Percentiles rank a stretch among this genome's conserved stretches.
Conservation (phyloP, 805 yeast genomes). For the Cyberlindnera mrakii region DNA sequence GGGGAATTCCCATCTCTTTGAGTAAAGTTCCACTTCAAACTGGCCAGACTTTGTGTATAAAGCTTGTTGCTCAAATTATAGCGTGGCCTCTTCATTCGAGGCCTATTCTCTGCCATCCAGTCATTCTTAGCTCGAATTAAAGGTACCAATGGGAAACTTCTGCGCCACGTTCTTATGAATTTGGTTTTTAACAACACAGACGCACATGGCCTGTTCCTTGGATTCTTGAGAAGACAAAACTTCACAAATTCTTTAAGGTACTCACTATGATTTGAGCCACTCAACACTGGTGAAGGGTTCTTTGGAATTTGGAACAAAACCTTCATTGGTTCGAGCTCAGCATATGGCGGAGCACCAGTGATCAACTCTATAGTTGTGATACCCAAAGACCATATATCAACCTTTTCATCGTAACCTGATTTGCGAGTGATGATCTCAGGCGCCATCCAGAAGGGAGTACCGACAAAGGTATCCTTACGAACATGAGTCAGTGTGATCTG, state of each 20-base stretch:
- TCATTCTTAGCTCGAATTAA: constrained; percentile 36
- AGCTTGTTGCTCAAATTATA: constrained; percentile 27
- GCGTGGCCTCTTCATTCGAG: constrained; percentile 31
- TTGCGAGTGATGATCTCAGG: constrained; percentile 77
- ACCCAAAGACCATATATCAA: constrained; percentile 95
- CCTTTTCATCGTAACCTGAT: constrained; percentile 73
- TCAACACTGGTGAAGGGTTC: constrained; percentile 53
- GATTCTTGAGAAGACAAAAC: constrained; percentile 63
- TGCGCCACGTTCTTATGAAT: constrained; percentile 38
- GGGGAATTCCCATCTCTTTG: not conserved
- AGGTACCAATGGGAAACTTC: constrained; percentile 25
- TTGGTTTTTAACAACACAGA: constrained; percentile 44
- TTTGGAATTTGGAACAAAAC: constrained; percentile 68
- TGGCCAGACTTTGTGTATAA: constrained; percentile 21
- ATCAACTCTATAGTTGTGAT: constrained; percentile 84
- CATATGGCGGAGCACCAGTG: constrained; percentile 76
- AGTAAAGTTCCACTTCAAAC: constrained; percentile 22
- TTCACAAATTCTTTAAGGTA: constrained; percentile 50
- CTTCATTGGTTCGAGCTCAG: constrained; percentile 69
- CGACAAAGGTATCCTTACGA: constrained; percentile 74
- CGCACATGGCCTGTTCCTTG: constrained; percentile 60
- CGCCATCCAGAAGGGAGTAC: constrained; percentile 99
- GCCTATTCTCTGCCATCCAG: constrained; percentile 28
- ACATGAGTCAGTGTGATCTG: constrained; percentile 61
- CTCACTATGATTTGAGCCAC: constrained; percentile 37